Evolutionary conservation across 257 asterid genomes (phyloP).

Genomic region (Nicotiana benthamiana): DNA sequence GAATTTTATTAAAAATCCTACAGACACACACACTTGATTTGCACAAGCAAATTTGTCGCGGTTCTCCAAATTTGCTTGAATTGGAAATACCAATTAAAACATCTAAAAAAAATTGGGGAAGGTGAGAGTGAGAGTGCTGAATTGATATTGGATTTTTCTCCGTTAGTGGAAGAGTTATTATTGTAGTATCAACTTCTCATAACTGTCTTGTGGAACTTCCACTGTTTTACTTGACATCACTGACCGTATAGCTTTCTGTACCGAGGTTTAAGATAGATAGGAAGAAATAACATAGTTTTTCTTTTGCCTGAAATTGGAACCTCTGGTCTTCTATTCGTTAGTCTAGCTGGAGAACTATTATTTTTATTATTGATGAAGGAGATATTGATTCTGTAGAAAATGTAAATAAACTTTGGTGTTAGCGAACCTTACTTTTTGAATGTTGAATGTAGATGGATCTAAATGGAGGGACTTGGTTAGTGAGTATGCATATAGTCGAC

Average conservation of each 20-base stretch:
- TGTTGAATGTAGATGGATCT: not conserved
- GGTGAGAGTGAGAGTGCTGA: not conserved
- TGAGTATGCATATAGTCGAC: not conserved
- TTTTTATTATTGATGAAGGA: not conserved
- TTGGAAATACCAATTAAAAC: not conserved
- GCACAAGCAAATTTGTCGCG: not conserved
- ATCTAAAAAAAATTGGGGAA: not conserved
- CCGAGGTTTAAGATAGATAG: not conserved
- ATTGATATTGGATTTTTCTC: not conserved
- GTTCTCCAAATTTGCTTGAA: not conserved
- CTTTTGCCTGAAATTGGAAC: not conserved
- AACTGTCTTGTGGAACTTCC: no score
- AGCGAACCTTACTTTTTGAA: not conserved
- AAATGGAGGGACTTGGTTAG: not conserved
- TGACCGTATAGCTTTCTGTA: not conserved
- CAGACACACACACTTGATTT: not conserved
- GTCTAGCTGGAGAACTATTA: not conserved
- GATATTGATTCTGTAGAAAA: not conserved
- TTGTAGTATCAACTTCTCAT: not conserved
- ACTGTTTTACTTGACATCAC: not conserved
- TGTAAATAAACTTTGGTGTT: not conserved
- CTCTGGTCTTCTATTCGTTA: not conserved
- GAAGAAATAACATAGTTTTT: not conserved
- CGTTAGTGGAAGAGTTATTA: not conserved
- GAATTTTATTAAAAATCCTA: not conserved